phyloP scores from a whole-genome alignment of 1,139 yeast genomes.

The Candida sp. region DNA sequence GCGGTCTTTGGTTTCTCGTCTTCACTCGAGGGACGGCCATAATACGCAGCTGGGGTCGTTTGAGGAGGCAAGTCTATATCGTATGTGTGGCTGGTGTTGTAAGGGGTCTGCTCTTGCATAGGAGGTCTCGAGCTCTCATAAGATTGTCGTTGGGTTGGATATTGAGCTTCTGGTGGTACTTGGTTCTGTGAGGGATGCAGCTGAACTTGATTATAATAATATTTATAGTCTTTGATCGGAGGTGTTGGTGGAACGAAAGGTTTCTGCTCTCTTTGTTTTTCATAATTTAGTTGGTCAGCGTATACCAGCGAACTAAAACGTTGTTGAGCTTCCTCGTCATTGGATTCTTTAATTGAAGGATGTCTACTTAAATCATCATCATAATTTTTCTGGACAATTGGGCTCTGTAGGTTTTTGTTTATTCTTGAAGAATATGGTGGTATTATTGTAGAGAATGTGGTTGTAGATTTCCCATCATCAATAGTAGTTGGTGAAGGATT shows the following conservation, averaged over 20 bases:
- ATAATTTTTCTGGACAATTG: conserved; percentile 1
- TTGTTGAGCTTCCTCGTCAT: conserved; percentile 3
- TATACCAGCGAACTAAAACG: conserved; percentile 1
- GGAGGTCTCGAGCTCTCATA: conserved; percentile 5
- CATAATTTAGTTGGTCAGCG: conserved; percentile 7
- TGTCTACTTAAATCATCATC: conserved; percentile 1
- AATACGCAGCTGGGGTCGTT: conserved; percentile 1
- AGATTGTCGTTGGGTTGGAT: conserved; percentile 4
- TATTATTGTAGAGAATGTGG: conserved; percentile 13
- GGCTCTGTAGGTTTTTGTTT: conserved; percentile 2
- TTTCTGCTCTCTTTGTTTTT: conserved; percentile 4
- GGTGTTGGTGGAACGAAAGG: conserved; percentile 9
- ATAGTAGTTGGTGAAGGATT: conserved; percentile 25
- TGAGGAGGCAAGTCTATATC: conserved; percentile 2
- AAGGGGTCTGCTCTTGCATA: conserved; percentile 3
- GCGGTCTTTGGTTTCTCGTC: conserved; percentile 14
- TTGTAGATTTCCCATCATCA: conserved; percentile 9
- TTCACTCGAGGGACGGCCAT: conserved; percentile 4
- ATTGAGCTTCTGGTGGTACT: conserved; percentile 6
- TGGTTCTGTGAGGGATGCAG: conserved; percentile 7
- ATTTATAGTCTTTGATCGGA: conserved; percentile 4
- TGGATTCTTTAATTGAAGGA: conserved; percentile 1
- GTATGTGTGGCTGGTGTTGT: conserved; percentile 3
- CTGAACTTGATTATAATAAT: background rate
- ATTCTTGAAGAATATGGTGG: conserved; percentile 11